Base-by-base conservation (phyloP, 2,329 filamentous ascomycete genomes). In the Epichloe bromicola region DNA sequence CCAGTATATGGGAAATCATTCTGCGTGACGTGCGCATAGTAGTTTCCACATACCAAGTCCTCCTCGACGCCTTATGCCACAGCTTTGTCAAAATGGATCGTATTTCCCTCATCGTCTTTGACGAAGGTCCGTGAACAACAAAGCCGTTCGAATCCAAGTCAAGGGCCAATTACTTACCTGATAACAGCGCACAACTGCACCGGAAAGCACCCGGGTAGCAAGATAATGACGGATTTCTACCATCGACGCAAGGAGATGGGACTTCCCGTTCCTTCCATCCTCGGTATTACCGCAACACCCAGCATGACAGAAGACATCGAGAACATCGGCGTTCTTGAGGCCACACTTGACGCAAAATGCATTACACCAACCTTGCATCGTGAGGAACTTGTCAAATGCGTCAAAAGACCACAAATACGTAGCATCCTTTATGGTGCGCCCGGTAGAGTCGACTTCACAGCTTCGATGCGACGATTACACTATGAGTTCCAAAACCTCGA, bases 281-380 rank as follows among this genome's bases (percentile, higher is more conserved):
- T 95, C 5, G 89, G 88, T 0, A 71, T 95, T 23, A 90, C 85
- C 6, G 89, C 89, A 1, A 94, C 86, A 54, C 88, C 88, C 0
- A 76, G 87, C 3, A 80, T 84, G 56, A 78, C 73, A 51, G 79
- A 76, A 1, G 75, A 74, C 15, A 63, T 74, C 1, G 66, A 70
- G 1, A 75, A 75, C 37, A 70, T 91, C 14, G 68, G 76, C 64
- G 62, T 65, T 4, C 74, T 95, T 6, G 88, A 95, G 62, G 56
- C 63, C 3, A 86, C 85, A 40, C 69, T 95, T 42, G 75, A 89
- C 61, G 78, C 87, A 1, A 70, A 78, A 34, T 86, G 83, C 56
- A 77, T 75, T 53, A 83, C 83, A 1, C 89, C 89, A 0, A 83
- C 77, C 3, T 59, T 75, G 2, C 79, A 90, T 60, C 76, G 85